Evolutionary conservation across 352 stramenopile species (phyloP).

Genomic region (Phytophthora sansomeana): DNA sequence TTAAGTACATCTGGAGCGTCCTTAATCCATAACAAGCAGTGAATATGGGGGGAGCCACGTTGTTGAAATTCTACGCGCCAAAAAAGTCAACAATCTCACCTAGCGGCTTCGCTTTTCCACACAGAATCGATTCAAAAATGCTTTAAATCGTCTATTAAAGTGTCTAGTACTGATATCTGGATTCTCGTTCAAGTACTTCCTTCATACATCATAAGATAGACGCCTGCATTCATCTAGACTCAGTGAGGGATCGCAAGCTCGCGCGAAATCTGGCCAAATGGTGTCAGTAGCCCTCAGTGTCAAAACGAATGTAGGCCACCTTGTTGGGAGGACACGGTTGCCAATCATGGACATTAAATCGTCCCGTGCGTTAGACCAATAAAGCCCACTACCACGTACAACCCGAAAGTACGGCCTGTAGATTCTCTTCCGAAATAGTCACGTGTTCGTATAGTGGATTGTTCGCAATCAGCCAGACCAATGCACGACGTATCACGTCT

Average conservation of each 20-base stretch:
- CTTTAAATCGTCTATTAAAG: conserved; percentile 32
- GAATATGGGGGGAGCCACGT: conserved; percentile 31
- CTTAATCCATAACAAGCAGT: conserved; percentile 35
- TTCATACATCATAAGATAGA: conserved; percentile 1
- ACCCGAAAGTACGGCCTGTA: too few relatives aligned
- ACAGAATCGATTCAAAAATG: conserved; percentile 24
- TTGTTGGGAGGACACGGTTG: conserved; percentile 12
- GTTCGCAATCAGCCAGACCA: conserved; percentile 1
- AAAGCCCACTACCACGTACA: conserved; percentile 3
- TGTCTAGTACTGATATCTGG: conserved; percentile 31
- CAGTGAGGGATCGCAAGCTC: conserved; percentile 20
- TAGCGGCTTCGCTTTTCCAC: conserved; percentile 4
- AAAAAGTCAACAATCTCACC: conserved; percentile 33
- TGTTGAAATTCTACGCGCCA: conserved; percentile 41
- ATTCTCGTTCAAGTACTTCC: conserved; percentile 17
- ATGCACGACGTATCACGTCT: background rate
- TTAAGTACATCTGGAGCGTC: conserved; percentile 24
- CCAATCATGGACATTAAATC: conserved; percentile 28
- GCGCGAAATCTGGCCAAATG: conserved; percentile 33
- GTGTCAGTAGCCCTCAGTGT: conserved; percentile 5
- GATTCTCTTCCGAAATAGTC: background rate
- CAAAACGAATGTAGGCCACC: conserved; percentile 27
- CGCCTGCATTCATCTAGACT: conserved; percentile 1
- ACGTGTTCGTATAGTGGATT: background rate
- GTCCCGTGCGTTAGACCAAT: conserved; percentile 21